Percentiles rank a stretch among this genome's conserved stretches.
phyloP scores from a whole-genome alignment of 805 yeast genomes.

The Hyphopichia homilentoma region DNA sequence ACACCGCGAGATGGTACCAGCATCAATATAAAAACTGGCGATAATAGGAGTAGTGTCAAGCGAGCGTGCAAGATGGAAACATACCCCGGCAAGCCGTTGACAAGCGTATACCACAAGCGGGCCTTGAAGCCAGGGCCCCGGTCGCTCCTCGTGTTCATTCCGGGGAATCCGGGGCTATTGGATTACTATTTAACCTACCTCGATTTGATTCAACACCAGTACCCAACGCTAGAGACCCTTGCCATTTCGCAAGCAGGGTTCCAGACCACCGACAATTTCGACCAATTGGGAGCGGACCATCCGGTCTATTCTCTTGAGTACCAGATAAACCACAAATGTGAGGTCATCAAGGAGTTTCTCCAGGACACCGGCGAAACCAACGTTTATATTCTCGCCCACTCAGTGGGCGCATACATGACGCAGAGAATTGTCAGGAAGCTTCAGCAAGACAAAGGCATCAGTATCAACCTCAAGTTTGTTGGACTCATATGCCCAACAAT shows the following conservation, averaged over 20 bases:
- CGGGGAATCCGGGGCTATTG: conserved; percentile 76
- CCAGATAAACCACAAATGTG: conserved; percentile 58
- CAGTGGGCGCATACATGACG: conserved; percentile 64
- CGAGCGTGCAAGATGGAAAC: no score
- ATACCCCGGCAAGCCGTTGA: conserved; percentile 27
- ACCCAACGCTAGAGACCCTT: conserved; percentile 48
- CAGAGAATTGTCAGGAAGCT: conserved; percentile 47
- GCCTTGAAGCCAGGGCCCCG: conserved; percentile 9
- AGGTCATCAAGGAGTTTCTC: conserved; percentile 40
- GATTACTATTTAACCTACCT: conserved; percentile 61
- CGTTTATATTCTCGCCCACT: conserved; percentile 53
- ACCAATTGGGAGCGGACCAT: no score
- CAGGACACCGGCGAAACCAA: conserved; percentile 6
- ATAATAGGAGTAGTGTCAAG: no score
- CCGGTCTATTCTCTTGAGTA: conserved; percentile 45
- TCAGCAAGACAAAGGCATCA: conserved; percentile 17
- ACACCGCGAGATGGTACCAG: no score
- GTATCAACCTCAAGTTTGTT: conserved; percentile 36
- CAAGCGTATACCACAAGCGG: conserved; percentile 23
- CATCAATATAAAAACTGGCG: no score
- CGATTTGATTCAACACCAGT: conserved; percentile 32
- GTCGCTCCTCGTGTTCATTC: conserved; percentile 52
- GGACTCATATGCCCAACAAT: conserved; percentile 73
- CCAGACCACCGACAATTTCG: conserved; percentile 18
- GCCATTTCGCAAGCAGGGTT: conserved; percentile 69